phyloP scores from a whole-genome alignment of 805 yeast species.

The Candida nemodendra region DNA sequence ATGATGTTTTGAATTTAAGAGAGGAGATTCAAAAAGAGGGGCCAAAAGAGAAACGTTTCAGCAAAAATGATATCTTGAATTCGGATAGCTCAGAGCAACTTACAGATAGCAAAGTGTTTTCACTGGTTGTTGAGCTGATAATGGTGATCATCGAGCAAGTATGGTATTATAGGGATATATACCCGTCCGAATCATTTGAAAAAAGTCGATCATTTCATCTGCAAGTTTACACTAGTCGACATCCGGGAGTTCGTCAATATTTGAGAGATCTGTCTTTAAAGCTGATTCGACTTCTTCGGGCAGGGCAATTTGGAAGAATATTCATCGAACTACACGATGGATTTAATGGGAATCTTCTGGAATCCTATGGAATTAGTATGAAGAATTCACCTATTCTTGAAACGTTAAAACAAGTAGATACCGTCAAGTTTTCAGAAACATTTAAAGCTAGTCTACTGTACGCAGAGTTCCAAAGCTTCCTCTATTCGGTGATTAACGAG shows the following conservation, averaged over 20 bases:
- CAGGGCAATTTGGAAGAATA: slow-evolving; percentile 25
- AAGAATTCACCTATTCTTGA: slow-evolving; percentile 28
- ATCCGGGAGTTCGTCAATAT: slow-evolving; percentile 43
- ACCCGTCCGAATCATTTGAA: slow-evolving; percentile 51
- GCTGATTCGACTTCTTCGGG: slow-evolving; percentile 14
- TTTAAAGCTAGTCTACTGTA: slow-evolving; percentile 15
- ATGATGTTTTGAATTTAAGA: too few species aligned
- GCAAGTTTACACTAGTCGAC: slow-evolving; percentile 43
- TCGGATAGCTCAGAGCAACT: too few species aligned
- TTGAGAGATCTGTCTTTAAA: slow-evolving; percentile 34
- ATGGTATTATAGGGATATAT: slow-evolving; percentile 50
- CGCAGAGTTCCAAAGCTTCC: slow-evolving; percentile 27
- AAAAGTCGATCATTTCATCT: slow-evolving; percentile 42
- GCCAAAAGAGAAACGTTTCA: too few species aligned
- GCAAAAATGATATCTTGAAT: too few species aligned
- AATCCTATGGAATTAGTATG: slow-evolving; percentile 30
- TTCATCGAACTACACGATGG: slow-evolving; percentile 22
- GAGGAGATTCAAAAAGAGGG: too few species aligned
- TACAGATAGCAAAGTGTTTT: slow-evolving; percentile 28
- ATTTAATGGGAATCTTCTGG: slow-evolving; percentile 6
- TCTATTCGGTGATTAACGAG: slow-evolving; percentile 26
- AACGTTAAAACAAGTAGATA: slow-evolving; percentile 10
- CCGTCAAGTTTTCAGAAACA: slow-evolving; percentile 9
- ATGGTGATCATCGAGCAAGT: slow-evolving; percentile 53
- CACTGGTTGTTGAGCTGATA: slow-evolving; percentile 47